Conservation (phyloP, 2,329 filamentous ascomycete genomes). For the Pseudofabraea citricarpa region DNA sequence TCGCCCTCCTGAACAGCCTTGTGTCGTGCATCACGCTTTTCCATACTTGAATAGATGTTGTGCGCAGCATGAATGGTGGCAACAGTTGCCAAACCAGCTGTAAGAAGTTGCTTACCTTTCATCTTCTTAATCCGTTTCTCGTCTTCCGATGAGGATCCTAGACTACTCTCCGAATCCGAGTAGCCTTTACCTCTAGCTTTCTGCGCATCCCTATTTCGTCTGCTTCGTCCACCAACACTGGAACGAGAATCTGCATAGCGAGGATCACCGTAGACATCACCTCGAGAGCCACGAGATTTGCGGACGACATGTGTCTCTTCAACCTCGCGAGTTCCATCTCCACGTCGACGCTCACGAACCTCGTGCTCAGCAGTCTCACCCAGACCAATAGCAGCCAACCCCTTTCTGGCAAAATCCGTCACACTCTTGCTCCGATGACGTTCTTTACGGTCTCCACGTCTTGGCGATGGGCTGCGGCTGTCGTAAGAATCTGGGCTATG, state of each 20-base stretch:
- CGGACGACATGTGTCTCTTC: slow-evolving; percentile 20
- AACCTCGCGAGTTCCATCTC: slow-evolving; percentile 14
- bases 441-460: slow-evolving; percentile 24
- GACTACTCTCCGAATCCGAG: slow-evolving; percentile 40
- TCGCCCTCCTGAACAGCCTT: slow-evolving; percentile 57
- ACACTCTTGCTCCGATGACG: slow-evolving; percentile 58
- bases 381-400: slow-evolving; percentile 57
- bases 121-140: slow-evolving; percentile 58
- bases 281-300: slow-evolving; percentile 10
- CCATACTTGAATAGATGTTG: slow-evolving; percentile 57
- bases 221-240: slow-evolving; percentile 17
- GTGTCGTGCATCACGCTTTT: slow-evolving; percentile 56
- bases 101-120: slow-evolving; percentile 61
- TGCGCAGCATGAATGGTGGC: slow-evolving; percentile 67
- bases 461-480: slow-evolving; percentile 25
- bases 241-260: slow-evolving; percentile 23
- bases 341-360: slow-evolving; percentile 11
- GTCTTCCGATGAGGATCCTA: slow-evolving; percentile 57
- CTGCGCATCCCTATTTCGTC: slow-evolving; percentile 17
- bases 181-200: slow-evolving; percentile 23
- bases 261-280: slow-evolving; percentile 23
- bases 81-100: slow-evolving; percentile 60
- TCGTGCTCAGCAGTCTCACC: slow-evolving; percentile 41
- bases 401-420: slow-evolving; percentile 56
- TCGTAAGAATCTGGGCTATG: slow-evolving; percentile 25